phyloP scores from a whole-genome alignment of 1,284 basidiomycete genomes.

The Spongiforma sp. region DNA sequence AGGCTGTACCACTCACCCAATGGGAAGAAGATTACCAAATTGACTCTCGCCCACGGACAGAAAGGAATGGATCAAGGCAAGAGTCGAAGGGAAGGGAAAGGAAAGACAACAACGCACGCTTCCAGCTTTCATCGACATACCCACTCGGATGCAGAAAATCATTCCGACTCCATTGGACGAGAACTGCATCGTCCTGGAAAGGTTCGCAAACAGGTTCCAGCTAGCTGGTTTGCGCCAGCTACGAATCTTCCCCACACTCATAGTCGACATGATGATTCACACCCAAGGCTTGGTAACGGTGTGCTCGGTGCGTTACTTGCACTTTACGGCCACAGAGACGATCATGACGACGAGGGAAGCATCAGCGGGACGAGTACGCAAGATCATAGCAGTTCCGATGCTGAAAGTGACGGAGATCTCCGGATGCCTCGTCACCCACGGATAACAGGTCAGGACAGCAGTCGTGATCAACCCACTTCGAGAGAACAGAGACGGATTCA shows the following conservation, averaged over 20 bases:
- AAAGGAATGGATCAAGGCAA: background rate
- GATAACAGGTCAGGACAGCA: conserved; percentile 17
- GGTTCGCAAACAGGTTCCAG: conserved; percentile 24
- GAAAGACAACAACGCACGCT: conserved; percentile 13
- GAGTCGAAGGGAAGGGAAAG: conserved; percentile 3
- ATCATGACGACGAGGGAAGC: conserved; percentile 37
- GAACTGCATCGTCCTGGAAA: conserved; percentile 12
- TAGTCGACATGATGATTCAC: conserved; percentile 8
- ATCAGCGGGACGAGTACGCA: conserved; percentile 34
- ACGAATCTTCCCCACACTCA: conserved; percentile 7
- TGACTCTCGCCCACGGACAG: background rate
- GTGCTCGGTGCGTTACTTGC: conserved; percentile 58
- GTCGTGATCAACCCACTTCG: conserved; percentile 1
- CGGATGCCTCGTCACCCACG: conserved; percentile 26
- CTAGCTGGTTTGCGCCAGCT: conserved; percentile 21
- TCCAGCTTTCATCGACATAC: conserved; percentile 2
- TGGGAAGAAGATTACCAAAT: background rate
- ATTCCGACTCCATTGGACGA: conserved; percentile 2
- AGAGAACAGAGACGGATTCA: conserved; percentile 1
- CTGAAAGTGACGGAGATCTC: conserved; percentile 26
- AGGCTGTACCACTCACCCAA: conserved; percentile 21
- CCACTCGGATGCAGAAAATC: conserved; percentile 16
- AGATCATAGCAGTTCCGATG: conserved; percentile 29
- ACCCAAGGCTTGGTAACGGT: conserved; percentile 43
- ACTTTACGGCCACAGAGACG: conserved; percentile 50